Percentiles rank a stretch among this genome's conserved stretches.
Conservation (phyloP, 1,139 yeast genomes). For the Protomyces gravidus region DNA sequence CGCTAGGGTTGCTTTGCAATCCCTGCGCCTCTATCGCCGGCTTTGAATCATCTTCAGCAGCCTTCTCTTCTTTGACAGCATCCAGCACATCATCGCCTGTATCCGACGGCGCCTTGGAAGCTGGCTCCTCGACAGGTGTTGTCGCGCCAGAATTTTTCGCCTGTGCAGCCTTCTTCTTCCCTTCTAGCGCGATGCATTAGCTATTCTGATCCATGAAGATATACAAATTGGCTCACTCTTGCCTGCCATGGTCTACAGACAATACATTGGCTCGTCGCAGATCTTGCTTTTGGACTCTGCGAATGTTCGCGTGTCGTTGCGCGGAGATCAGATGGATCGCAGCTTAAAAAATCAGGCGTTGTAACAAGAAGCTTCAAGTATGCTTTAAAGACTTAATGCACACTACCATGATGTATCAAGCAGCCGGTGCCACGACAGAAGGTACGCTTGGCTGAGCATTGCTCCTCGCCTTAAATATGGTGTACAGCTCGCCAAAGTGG, state of each 20-base stretch:
- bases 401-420: too few relatives aligned
- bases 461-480: neutral
- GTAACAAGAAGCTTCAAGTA: too few relatives aligned
- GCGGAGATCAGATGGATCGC: too few relatives aligned
- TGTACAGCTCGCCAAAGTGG: conserved; percentile 13
- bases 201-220: neutral
- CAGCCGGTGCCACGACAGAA: neutral
- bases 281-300: too few relatives aligned
- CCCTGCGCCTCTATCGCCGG: neutral
- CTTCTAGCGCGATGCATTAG: neutral
- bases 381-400: too few relatives aligned
- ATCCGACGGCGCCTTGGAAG: neutral
- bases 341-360: too few relatives aligned
- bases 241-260: too few relatives aligned
- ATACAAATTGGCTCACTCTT: neutral
- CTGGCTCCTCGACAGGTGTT: neutral
- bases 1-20: too few relatives aligned
- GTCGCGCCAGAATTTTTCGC: neutral
- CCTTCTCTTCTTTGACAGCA: neutral
- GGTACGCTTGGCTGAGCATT: neutral
- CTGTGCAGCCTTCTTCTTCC: neutral
- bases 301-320: too few relatives aligned
- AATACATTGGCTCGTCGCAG: too few relatives aligned
- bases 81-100: neutral
- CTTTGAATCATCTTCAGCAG: neutral